Percentiles rank a stretch among this genome's conserved stretches.
Conservation (phyloP, 164 flowering plant genomes). For the Aristolochia californica region DNA sequence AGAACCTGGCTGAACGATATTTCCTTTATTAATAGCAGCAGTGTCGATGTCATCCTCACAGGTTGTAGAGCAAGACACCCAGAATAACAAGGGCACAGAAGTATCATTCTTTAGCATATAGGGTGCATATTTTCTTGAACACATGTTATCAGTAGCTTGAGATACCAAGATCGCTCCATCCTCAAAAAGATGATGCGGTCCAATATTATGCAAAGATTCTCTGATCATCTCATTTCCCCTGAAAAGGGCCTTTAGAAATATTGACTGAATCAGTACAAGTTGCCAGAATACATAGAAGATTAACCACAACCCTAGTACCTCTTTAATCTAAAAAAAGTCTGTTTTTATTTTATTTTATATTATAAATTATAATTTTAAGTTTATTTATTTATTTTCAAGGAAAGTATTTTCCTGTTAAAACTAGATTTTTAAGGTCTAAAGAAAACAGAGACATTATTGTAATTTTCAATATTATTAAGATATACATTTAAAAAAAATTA, state of each 20-base stretch:
- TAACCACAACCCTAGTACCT: neutral
- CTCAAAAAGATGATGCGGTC: constrained; percentile 19
- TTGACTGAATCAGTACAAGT: neutral
- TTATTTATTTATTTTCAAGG: too few relatives aligned
- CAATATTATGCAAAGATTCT: constrained; percentile 37
- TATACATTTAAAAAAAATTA: too few relatives aligned
- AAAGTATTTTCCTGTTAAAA: too few relatives aligned
- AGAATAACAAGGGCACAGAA: constrained; percentile 58
- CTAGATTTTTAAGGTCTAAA: too few relatives aligned
- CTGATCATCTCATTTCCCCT: constrained; percentile 58
- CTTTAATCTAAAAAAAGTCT: too few relatives aligned
- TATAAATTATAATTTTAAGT: too few relatives aligned
- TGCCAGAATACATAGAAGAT: neutral
- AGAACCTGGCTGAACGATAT: constrained; percentile 48
- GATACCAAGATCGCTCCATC: constrained; percentile 13
- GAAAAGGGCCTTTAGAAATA: constrained; percentile 37
- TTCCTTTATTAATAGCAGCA: constrained; percentile 21
- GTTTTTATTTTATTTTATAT: too few relatives aligned
- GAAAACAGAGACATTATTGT: too few relatives aligned
- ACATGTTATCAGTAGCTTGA: constrained; percentile 22
- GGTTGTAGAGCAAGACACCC: constrained; percentile 29
- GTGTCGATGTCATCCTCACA: constrained; percentile 24
- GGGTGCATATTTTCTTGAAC: constrained; percentile 62
- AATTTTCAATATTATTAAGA: too few relatives aligned
- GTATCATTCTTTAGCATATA: constrained; percentile 82